Evolutionary conservation across 805 yeast genomes (phyloP).

Genomic region (Alloascoidea africana): DNA sequence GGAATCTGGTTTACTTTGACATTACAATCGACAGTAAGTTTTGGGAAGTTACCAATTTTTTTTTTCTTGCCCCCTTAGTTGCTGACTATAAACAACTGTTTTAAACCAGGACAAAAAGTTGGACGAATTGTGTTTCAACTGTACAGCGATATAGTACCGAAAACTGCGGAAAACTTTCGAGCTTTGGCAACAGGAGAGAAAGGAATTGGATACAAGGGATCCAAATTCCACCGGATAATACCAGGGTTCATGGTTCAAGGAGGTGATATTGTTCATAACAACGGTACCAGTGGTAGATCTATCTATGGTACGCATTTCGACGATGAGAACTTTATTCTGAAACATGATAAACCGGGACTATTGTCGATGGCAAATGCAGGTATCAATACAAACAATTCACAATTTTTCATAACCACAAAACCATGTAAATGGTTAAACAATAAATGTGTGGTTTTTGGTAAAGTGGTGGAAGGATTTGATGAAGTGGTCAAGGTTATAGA

Average conservation of each 20-base stretch:
- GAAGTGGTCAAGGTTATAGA: conserved; percentile 13
- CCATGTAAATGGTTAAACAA: conserved; percentile 25
- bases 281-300: conserved; percentile 16
- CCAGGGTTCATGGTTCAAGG: conserved; percentile 36
- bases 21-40: no score
- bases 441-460: conserved; percentile 35
- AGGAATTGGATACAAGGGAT: conserved; percentile 29
- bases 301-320: conserved; percentile 16
- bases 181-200: conserved; percentile 38
- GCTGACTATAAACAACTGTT: no score
- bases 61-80: no score
- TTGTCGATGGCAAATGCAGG: conserved; percentile 51
- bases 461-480: conserved; percentile 26
- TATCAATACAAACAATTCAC: conserved; percentile 45
- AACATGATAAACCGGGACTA: conserved; percentile 11
- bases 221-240: conserved; percentile 1
- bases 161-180: conserved; percentile 33
- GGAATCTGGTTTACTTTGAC: no score
- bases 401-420: conserved; percentile 31
- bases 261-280: conserved; percentile 17
- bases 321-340: conserved; percentile 12
- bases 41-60: no score
- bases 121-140: no score
- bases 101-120: no score
- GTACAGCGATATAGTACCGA: no score